These are phyloP conservation scores for Lactifluus rugatus DNA, from an alignment of 768 basidiomycete genomes.

Conservation along the genomic window DNA sequence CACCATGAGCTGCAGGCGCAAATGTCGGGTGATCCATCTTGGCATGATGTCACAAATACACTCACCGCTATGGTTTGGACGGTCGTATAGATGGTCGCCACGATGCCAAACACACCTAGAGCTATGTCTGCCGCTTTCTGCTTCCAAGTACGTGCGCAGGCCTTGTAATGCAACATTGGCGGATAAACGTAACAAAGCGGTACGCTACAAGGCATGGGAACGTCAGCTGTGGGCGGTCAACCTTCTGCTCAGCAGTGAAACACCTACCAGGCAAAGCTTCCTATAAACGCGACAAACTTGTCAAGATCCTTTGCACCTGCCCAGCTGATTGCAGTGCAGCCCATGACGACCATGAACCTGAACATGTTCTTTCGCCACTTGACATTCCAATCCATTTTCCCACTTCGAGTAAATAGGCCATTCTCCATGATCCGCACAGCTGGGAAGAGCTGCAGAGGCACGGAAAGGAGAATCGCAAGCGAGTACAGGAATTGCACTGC, in stretches of 20 bases:
- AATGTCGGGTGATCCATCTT: neutral
- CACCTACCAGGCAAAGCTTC: constrained; percentile 85
- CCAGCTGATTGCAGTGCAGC: constrained; percentile 78
- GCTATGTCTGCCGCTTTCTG: constrained; percentile 61
- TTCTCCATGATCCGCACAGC: constrained; percentile 97
- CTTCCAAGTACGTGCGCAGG: constrained; percentile 61
- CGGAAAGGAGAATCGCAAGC: constrained; percentile 85
- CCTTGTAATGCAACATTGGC: constrained; percentile 84
- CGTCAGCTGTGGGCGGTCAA: neutral
- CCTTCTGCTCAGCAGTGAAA: neutral
- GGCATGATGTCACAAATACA: neutral
- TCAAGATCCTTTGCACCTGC: constrained; percentile 81
- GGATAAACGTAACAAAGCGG: constrained; percentile 94
- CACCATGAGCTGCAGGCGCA: constrained; percentile 13
- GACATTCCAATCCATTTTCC: constrained; percentile 68
- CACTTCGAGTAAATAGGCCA: constrained; percentile 79
- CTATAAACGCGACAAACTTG: constrained; percentile 91
- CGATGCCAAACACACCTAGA: constrained; percentile 65
- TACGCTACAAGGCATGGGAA: constrained; percentile 40
- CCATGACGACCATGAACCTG: constrained; percentile 60
- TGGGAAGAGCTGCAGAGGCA: constrained; percentile 94
- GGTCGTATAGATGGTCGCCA: constrained; percentile 71
- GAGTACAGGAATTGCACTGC: constrained; percentile 84
- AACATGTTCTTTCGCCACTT: constrained; percentile 98
- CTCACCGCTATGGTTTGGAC: constrained; percentile 63